phyloP scores from a whole-genome alignment of 495 filamentous ascomycete genomes.

The Emericellopsis terricola region DNA sequence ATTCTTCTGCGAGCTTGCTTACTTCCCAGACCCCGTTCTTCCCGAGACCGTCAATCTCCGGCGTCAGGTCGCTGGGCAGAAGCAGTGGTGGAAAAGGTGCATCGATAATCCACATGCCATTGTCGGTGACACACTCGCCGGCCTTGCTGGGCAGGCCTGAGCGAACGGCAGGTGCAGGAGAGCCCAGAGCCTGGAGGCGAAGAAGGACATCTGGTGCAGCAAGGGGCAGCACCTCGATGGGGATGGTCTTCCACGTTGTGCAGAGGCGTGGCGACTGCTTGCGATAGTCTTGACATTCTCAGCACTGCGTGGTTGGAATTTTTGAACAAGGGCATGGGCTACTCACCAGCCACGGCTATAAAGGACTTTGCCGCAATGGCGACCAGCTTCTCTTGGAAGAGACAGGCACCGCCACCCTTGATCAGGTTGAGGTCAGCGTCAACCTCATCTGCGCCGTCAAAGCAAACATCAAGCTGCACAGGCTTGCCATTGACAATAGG shows the following conservation, averaged over 20 bases:
- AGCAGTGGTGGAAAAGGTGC: conserved; percentile 64
- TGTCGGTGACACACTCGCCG: conserved; percentile 79
- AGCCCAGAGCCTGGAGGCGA: conserved; percentile 52
- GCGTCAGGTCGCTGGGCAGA: conserved; percentile 35
- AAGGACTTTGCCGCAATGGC: conserved; percentile 73
- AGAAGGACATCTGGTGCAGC: conserved; percentile 52
- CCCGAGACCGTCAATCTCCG: conserved; percentile 23
- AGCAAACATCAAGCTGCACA: conserved; percentile 49
- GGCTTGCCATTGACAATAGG: conserved; percentile 21
- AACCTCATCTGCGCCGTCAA: conserved; percentile 94
- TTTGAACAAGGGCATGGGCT: not conserved
- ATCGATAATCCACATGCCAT: conserved; percentile 85
- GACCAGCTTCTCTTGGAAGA: conserved; percentile 97
- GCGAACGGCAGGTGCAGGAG: conserved; percentile 46
- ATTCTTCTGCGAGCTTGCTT: conserved; percentile 42
- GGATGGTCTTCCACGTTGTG: conserved; percentile 61
- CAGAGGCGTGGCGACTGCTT: conserved; percentile 68
- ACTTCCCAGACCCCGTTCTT: conserved; percentile 59
- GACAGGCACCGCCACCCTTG: conserved; percentile 89
- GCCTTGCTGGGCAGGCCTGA: conserved; percentile 49
- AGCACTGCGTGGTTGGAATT: no score
- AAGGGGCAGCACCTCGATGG: conserved; percentile 82
- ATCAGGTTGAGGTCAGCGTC: conserved; percentile 91
- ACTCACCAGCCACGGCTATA: conserved; percentile 73
- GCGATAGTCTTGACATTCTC: conserved; percentile 49